Base-by-base conservation (phyloP, 768 basidiomycete species). In the Sporobolomyces pararoseus region DNA sequence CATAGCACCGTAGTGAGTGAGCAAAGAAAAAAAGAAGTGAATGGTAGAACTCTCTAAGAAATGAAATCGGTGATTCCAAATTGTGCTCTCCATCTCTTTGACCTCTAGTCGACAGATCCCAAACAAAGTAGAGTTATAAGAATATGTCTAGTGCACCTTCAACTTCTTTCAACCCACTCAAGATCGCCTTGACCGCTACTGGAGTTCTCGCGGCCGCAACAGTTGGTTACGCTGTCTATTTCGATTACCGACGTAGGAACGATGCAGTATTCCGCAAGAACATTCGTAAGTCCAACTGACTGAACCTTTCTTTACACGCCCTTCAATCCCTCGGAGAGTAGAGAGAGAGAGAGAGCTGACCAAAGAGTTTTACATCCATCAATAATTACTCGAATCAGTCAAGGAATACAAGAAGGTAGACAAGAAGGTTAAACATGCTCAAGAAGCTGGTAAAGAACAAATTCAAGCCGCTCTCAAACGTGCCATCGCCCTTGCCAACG, bases 191-290 rank as follows among this genome's bases (percentile, higher is more conserved):
- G 63, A 77, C 76, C 19, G 64, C 75, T 53, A 72, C 74, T 55
- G 76, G 76, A 31, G 77, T 78, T 35, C 74, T 78, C 55, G 76
- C 77, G 13, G 76, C 75, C 13, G 64, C 77, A 34, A 75, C 78
- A 25, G 68, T 89, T 42, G 91, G 87, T 29, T 98, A 97, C 79
- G 69, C 69, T 51, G 84, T 86, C 63, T 97, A 92, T 81, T 99
- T 97, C 77, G 96, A 99, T 68, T 87, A 95, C 83, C 90, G 85
- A 82, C 87, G 96, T 60, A 85, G 94, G 77, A 90, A 89, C 78
- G 91, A 96, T 78, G 80, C 83, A 50, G 83, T 84, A 21, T 99
- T 99, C 84, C 86, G 96, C 79, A 91, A 86, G 82, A 87, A 86
- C 78, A 84, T 98, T 66, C 86, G 93, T 89, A 80, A 75, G 90